Conservation (phyloP, 2,329 filamentous ascomycete species). For the Lachnellula hyalina region DNA sequence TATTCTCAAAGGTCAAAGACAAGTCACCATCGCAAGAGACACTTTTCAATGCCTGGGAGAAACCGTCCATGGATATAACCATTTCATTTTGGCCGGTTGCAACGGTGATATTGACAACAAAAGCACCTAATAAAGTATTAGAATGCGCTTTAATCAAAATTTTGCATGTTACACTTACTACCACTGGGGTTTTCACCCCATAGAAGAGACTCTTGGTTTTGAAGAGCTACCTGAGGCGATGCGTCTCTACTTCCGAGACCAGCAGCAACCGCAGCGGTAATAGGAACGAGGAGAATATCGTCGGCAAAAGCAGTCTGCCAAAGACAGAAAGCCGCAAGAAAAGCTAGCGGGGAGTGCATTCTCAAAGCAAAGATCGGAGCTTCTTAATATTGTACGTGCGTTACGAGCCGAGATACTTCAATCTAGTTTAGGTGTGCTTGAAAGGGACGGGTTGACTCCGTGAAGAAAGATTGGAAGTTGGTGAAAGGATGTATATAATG, state of each 20-base stretch:
- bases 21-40: slow-evolving; percentile 3
- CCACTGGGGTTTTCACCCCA: background rate
- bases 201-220: background rate
- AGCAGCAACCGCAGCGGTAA: background rate
- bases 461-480: no score
- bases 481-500: no score
- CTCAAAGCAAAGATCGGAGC: background rate
- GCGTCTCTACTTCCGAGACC: background rate
- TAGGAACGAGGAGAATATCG: background rate
- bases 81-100: slow-evolving; percentile 6
- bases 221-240: background rate
- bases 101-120: slow-evolving; percentile 8
- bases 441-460: no score
- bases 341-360: background rate
- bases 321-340: background rate
- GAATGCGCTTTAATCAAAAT: background rate
- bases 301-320: background rate
- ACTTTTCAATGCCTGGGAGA: background rate
- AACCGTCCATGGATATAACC: slow-evolving; percentile 10
- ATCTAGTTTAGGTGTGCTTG: no score
- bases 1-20: slow-evolving; percentile 3
- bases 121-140: background rate
- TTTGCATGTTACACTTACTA: background rate
- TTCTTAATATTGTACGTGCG: no score
- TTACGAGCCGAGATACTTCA: no score